Evolutionary conservation across 2,329 filamentous ascomycete species (phyloP).

Genomic region (Exophiala sideris): DNA sequence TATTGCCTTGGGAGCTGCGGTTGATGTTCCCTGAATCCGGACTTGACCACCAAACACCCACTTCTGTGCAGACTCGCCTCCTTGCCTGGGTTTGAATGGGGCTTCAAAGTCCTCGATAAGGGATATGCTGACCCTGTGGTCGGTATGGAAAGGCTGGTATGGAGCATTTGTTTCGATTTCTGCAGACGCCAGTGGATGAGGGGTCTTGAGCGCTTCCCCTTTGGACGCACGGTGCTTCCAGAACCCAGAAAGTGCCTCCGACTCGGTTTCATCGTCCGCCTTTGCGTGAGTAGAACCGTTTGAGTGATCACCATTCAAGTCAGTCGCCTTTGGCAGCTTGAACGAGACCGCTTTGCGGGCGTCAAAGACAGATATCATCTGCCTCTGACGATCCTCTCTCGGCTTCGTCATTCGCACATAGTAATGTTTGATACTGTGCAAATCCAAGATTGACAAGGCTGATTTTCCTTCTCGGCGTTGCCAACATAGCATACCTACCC

Average conservation of each 20-base stretch:
- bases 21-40: conserved; percentile 31
- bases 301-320: background rate
- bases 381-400: conserved; percentile 24
- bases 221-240: conserved; percentile 47
- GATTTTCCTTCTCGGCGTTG: conserved; percentile 39
- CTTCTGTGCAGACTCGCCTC: conserved; percentile 28
- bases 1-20: background rate
- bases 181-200: conserved; percentile 65
- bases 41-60: conserved; percentile 57
- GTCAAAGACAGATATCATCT: conserved; percentile 39
- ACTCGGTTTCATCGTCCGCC: background rate
- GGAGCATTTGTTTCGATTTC: conserved; percentile 95
- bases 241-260: conserved; percentile 30
- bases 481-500: conserved; percentile 47
- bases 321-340: conserved; percentile 18
- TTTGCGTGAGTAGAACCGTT: conserved; percentile 6
- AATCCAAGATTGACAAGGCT: conserved; percentile 44
- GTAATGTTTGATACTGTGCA: conserved; percentile 36
- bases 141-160: conserved; percentile 94
- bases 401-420: conserved; percentile 29
- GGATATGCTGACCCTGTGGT: conserved; percentile 75
- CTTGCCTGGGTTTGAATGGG: background rate
- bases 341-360: conserved; percentile 21
- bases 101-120: conserved; percentile 51
- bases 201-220: conserved; percentile 36